Evolutionary conservation across 495 filamentous ascomycete genomes (phyloP), one percentile per base, ranked within the genome.

Genomic region (Apodospora peruviana): DNA sequence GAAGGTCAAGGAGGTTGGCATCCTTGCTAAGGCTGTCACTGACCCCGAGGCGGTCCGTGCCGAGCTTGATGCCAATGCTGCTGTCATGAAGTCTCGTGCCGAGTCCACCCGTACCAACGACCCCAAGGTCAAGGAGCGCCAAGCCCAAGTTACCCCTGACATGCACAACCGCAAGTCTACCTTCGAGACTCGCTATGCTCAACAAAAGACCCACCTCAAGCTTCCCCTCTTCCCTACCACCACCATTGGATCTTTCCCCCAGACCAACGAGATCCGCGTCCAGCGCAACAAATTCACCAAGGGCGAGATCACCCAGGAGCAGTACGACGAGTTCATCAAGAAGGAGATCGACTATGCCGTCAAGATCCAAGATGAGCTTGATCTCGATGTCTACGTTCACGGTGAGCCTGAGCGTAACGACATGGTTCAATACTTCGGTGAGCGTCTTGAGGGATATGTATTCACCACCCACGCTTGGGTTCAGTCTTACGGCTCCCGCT

Each of bases 341-440:
- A 85, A 91, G 78, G 94, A 98, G 80, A 98, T 98, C 67, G 71
- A 87, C 60, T 81, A 88, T 40, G 87, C 90, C 62, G 78, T 98
- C 72, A 86, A 88, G 77, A 87, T 97, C 72, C 93, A 98, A 78
- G 91, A 97, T 59, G 91, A 95, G 75, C 91, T 98, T 57, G 88
- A 80, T 65, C 84, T 98, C 18, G 93, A 70, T 62, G 94, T 98
- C 63, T 85, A 87, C 64, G 93, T 98, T 51, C 93, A 98, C 76
- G 93, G 93, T 64, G 93, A 98, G 79, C 91, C 93, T 43, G 93
- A 98, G 80, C 89, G 93, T 71, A 97, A 97, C 74, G 93, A 98
- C 83, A 98, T 98, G 93, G 93, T 98, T 35, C 93, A 98, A 73
- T 98, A 96, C 83, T 98, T 98, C 64, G 93, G 93, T 70, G 93